Base-by-base conservation (phyloP, 2,329 filamentous ascomycete genomes). In the Orbilia blumenaviensis region DNA sequence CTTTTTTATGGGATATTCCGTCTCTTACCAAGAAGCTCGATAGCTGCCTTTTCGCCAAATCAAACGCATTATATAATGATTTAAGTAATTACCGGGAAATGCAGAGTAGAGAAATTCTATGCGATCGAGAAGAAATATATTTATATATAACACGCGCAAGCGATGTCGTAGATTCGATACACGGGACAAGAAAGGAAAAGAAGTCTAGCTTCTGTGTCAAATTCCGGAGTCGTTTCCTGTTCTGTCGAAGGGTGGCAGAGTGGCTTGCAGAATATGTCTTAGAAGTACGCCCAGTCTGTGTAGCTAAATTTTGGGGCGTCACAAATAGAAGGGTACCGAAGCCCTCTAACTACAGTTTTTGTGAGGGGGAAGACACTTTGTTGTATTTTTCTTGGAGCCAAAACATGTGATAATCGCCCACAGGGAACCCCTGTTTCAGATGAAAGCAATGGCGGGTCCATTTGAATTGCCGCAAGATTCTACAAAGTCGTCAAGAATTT, bases 151-250 rank as follows among this genome's bases (percentile, higher is more conserved):
- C 23, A 50, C 8, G 14, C 32, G 32, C 14, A 34, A 27, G n/a
- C 5, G 2, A 27, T 29, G 29, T 16, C 23, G 9, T 46, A 29
- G 10, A 50, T 50, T 50, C 25, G 21, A 48, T 48, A 8, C 8
- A 34, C 8, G 32, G 29, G 29, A 12, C 32, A 34, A 34, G 6
- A 34, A 34, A n/a, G 16, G 41, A 48, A 48, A 21, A 8, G 29
- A 50, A 27, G n/a, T 27, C 7, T 25, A 50, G 29, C 2, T 34
- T 34, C 29, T 3, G 10, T 38, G 16, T 38, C 52, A 56, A 34
- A 56, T 54, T 34, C 52, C 52, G 52, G 52, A 56, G 52, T 38
- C 52, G 16, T 56, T 56, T 1, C 52, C 52, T 38, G 9, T 56
- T 56, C 7, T 23, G 52, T 56, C 48, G 27, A 54, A 54, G 10